A percentile compares a stretch with the other conserved stretches of the same genome.
Conservation (phyloP, 768 basidiomycete species). For the Agaricus sinodeliciosus region DNA sequence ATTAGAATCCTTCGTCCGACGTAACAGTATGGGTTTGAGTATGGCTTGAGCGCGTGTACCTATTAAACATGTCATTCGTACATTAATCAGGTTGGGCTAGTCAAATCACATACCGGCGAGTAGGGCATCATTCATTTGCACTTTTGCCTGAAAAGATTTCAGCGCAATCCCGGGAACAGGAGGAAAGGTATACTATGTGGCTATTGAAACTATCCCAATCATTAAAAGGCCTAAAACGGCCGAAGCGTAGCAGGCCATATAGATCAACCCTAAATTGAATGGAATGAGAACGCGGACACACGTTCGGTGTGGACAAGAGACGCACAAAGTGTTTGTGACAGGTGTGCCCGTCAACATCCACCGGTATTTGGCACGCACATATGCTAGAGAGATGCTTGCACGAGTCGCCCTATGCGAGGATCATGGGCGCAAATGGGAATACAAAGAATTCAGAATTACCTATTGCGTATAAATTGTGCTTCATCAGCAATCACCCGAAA, state of each 20-base stretch:
- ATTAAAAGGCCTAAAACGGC: conserved; percentile 62
- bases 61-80: conserved; percentile 6
- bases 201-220: conserved; percentile 65
- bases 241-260: conserved; percentile 66
- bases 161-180: not conserved
- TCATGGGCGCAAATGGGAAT: not conserved
- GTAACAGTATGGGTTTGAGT: conserved; percentile 58
- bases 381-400: conserved; percentile 51
- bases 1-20: conserved; percentile 63
- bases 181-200: conserved; percentile 36
- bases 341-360: conserved; percentile 82
- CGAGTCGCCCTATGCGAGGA: conserved; percentile 37
- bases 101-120: conserved; percentile 41
- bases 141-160: conserved; percentile 30
- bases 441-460: conserved; percentile 24
- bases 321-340: conserved; percentile 63
- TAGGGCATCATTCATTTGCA: conserved; percentile 50
- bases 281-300: not conserved
- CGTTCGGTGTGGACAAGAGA: not conserved
- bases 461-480: conserved; percentile 70
- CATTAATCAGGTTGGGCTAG: not conserved
- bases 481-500: conserved; percentile 74
- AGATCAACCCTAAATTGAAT: conserved; percentile 49
- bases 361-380: conserved; percentile 56
- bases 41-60: conserved; percentile 63